Conservation (phyloP, 257 asterid genomes). For the Eustoma russellianum region DNA sequence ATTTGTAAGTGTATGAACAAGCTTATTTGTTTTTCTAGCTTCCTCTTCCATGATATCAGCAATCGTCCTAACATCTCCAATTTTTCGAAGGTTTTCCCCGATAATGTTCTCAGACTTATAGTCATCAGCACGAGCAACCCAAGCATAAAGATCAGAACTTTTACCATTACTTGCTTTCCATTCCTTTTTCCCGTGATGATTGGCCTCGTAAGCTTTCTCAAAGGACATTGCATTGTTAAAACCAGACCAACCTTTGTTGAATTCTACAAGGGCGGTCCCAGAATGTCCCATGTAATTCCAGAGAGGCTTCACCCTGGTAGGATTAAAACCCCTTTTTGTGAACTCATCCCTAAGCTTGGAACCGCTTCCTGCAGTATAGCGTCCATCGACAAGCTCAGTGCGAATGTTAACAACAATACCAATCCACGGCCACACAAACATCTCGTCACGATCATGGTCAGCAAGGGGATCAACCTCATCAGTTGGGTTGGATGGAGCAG, state of each 20-base stretch:
- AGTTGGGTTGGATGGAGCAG: slow-evolving; percentile 36
- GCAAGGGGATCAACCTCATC: slow-evolving; percentile 35
- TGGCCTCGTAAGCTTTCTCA: slow-evolving; percentile 61
- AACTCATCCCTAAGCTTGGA: slow-evolving; percentile 58
- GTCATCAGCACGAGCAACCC: slow-evolving; percentile 94
- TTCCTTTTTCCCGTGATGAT: slow-evolving; percentile 60
- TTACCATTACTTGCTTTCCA: slow-evolving; percentile 41
- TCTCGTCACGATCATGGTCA: slow-evolving; percentile 52
- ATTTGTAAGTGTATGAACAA: slow-evolving; percentile 55
- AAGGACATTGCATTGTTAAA: slow-evolving; percentile 65
- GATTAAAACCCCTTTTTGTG: slow-evolving; percentile 50
- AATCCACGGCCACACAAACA: slow-evolving; percentile 97
- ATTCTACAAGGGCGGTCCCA: slow-evolving; percentile 77
- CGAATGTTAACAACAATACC: slow-evolving; percentile 65
- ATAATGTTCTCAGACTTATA: slow-evolving; percentile 39
- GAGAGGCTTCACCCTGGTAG: slow-evolving; percentile 61
- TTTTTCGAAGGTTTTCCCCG: slow-evolving; percentile 75
- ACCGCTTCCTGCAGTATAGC: slow-evolving; percentile 70
- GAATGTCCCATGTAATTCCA: slow-evolving; percentile 81
- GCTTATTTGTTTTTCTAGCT: slow-evolving; percentile 55
- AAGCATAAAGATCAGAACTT: slow-evolving; percentile 49
- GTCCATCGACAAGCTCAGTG: slow-evolving; percentile 45
- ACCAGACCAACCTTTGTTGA: slow-evolving; percentile 76
- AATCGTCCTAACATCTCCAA: slow-evolving; percentile 72
- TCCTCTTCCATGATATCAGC: slow-evolving; percentile 79